Conservation (phyloP, 2,329 filamentous ascomycete species). For the Fusarium torreyae region DNA sequence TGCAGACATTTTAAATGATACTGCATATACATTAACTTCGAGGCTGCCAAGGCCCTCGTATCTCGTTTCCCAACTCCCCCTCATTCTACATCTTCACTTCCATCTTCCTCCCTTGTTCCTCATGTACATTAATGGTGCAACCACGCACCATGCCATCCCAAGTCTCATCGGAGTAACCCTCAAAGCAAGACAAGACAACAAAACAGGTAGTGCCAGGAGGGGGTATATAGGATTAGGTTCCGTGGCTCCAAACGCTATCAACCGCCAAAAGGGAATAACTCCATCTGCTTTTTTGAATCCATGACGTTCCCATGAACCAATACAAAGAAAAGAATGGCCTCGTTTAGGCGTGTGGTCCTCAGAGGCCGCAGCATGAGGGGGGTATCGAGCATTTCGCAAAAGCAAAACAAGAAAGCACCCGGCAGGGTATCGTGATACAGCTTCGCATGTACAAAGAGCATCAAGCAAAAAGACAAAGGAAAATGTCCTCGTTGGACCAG, state of each 20-base stretch:
- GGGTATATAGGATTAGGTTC: constrained; percentile 51
- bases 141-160: constrained; percentile 35
- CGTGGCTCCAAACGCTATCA: constrained; percentile 46
- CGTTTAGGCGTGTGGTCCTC: constrained; percentile 47
- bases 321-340: constrained; percentile 44
- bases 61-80: constrained; percentile 21
- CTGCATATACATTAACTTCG: constrained; percentile 38
- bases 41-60: constrained; percentile 28
- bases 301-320: constrained; percentile 39
- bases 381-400: constrained; percentile 48
- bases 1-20: constrained; percentile 7
- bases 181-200: constrained; percentile 32
- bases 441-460: constrained; percentile 43
- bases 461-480: constrained; percentile 41
- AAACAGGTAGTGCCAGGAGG: constrained; percentile 47
- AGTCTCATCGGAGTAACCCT: constrained; percentile 21
- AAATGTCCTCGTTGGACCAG: constrained; percentile 38
- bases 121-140: constrained; percentile 31
- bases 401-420: constrained; percentile 39
- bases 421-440: constrained; percentile 45
- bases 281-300: constrained; percentile 42
- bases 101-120: constrained; percentile 29
- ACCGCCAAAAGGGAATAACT: constrained; percentile 41
- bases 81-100: constrained; percentile 11
- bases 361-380: constrained; percentile 44